A percentile compares a stretch with the other conserved stretches of the same genome.
phyloP scores from a whole-genome alignment of 2,329 filamentous ascomycete genomes.

The Colletotrichum musicola region DNA sequence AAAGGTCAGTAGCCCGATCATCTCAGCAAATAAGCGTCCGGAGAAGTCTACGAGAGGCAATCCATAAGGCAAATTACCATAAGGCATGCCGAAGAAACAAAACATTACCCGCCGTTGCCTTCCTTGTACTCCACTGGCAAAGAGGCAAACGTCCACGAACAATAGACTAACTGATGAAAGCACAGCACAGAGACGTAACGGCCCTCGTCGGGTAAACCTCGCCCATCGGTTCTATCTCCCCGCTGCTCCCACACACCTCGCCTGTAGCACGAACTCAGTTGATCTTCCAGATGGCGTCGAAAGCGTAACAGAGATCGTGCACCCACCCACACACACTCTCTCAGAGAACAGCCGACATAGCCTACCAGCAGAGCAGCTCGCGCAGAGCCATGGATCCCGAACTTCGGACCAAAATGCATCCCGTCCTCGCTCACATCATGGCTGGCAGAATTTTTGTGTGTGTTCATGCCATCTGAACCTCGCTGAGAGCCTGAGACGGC shows the following conservation, averaged over 20 bases:
- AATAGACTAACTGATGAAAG: not conserved
- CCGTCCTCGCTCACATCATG: not conserved
- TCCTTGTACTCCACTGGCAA: not conserved
- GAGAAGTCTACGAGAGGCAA: constrained; percentile 31
- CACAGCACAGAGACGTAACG: constrained; percentile 1
- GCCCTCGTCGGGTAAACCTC: not conserved
- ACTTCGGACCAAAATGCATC: constrained; percentile 24
- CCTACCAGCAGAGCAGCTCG: constrained; percentile 17
- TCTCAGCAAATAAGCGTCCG: constrained; percentile 19
- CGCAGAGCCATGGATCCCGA: not conserved
- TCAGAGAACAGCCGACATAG: constrained; percentile 16
- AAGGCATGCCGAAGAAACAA: constrained; percentile 16
- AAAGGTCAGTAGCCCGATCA: not conserved
- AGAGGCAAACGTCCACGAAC: not conserved
- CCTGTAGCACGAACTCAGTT: constrained; percentile 32
- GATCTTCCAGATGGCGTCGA: constrained; percentile 37
- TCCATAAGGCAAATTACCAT: not conserved
- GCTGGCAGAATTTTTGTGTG: not conserved
- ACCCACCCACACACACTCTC: constrained; percentile 3
- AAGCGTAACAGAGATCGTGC: constrained; percentile 28
- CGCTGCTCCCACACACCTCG: constrained; percentile 9
- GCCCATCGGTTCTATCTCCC: not conserved
- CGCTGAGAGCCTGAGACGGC: constrained; percentile 42
- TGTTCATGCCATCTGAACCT: constrained; percentile 40
- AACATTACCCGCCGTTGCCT: constrained; percentile 29